Evolutionary conservation across 2,329 filamentous ascomycete species (phyloP), one percentile per base, ranked within the genome.

Genomic region (Ceratocystis smalleyi): DNA sequence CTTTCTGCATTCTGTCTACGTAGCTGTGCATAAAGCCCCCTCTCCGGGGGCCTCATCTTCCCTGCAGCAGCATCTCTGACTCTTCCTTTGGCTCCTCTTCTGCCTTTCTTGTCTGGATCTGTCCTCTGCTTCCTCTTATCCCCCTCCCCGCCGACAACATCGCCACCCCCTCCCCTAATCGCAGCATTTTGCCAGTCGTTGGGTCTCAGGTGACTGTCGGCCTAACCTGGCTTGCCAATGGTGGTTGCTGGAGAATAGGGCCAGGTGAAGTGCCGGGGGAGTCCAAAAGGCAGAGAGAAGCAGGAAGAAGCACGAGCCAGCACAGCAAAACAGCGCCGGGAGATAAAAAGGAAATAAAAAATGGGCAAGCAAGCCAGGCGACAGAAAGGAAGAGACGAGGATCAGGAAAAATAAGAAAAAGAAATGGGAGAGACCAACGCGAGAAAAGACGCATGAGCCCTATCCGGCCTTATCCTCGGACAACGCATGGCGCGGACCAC

Each of bases 371-470:
- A 40, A 40, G 35, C 35, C 35, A 40, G 8, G 32, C 32, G 32
- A 4, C 51, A 55, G 45, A 49, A 49, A 49, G 22, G 47, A 10
- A 49, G 22, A 19, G 7, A 49, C 47, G n/a, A 49, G n/a, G 7
- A 19, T 22, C 1, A 22, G n/a, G 22, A 7, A 49, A 49, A 47
- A 19, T 1, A 49, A 10, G 12, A 35, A 49, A 49, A 49, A 24
- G 45, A 49, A 49, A 17, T n/a, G 47, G 17, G 47, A 47, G 19
- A 51, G 12, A 55, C 27, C 24, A 30, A 17, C 24, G 3, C 17
- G 51, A 55, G 51, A 55, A 55, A 55, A 55, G 51, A 55, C 51
- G 51, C 51, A 55, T 55, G 51, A 55, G 51, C 51, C 27, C 51
- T 55, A 55, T 55, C 51, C 51, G 51, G 51, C 51, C 51, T 55